Evolutionary conservation across 129 eudicot species (phyloP).

Genomic region (Flaveria brownii): DNA sequence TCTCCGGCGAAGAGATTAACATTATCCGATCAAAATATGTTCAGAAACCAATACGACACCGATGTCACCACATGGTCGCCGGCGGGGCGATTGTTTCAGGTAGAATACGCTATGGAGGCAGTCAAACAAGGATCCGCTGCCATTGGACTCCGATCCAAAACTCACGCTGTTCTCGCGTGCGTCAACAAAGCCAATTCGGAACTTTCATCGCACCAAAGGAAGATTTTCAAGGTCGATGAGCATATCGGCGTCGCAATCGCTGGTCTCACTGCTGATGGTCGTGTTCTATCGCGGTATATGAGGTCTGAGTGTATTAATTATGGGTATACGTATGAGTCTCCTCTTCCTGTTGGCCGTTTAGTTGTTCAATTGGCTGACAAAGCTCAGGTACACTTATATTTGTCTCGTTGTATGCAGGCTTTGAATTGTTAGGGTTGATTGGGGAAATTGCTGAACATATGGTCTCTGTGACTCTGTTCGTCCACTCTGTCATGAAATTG

Average conservation of each 20-base stretch:
- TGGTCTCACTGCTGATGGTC: slow-evolving; percentile 95
- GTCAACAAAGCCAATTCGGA: slow-evolving; percentile 92
- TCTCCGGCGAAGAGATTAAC: slow-evolving; percentile 21
- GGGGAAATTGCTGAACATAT: neutral
- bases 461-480: neutral
- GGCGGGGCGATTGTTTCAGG: slow-evolving; percentile 91
- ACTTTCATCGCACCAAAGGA: slow-evolving; percentile 92
- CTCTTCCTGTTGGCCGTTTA: slow-evolving; percentile 88
- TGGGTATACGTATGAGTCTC: slow-evolving; percentile 73
- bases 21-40: slow-evolving; percentile 43
- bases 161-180: slow-evolving; percentile 81
- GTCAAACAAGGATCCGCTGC: slow-evolving; percentile 99
- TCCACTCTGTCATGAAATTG: too few species aligned
- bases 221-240: slow-evolving; percentile 96
- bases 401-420: neutral
- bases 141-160: slow-evolving; percentile 94
- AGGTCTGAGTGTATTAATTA: slow-evolving; percentile 83
- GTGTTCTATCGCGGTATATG: slow-evolving; percentile 92
- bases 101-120: slow-evolving; percentile 99
- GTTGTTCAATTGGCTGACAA: slow-evolving; percentile 98
- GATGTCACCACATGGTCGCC: slow-evolving; percentile 95
- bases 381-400: slow-evolving; percentile 66
- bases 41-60: slow-evolving; percentile 88
- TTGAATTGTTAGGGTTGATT: slow-evolving; percentile 15
- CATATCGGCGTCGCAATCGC: slow-evolving; percentile 99